Conservation (phyloP, 2,329 filamentous ascomycete genomes). For the Fusarium piperis region DNA sequence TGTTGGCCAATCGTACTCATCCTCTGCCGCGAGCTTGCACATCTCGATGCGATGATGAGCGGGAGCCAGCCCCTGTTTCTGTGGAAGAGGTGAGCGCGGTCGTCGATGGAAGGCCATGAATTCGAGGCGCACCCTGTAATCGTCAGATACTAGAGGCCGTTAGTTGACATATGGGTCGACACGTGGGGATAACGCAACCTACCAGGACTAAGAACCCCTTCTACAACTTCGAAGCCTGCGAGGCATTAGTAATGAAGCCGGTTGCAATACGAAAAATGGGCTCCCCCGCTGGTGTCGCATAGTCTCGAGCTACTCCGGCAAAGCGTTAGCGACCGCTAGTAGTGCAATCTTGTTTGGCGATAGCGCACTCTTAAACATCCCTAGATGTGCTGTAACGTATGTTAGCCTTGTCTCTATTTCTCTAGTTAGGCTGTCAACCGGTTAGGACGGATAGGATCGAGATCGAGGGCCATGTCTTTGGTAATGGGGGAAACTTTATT, state of each 20-base stretch:
- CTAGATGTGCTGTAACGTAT: constrained; percentile 66
- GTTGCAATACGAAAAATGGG: constrained; percentile 16
- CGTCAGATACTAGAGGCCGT: constrained; percentile 42
- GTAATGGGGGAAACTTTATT: constrained; percentile 73
- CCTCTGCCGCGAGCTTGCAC: constrained; percentile 83
- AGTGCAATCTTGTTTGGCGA: not conserved
- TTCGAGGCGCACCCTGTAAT: constrained; percentile 38
- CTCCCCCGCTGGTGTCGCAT: constrained; percentile 64
- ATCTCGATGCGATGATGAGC: constrained; percentile 65
- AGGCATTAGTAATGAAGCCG: not conserved
- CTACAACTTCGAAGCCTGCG: constrained; percentile 78
- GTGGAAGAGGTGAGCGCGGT: not conserved
- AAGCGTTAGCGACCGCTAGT: not conserved
- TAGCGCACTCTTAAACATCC: constrained; percentile 64
- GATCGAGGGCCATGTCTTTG: constrained; percentile 51
- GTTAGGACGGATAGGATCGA: not conserved
- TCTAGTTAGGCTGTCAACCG: not conserved
- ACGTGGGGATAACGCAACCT: constrained; percentile 25
- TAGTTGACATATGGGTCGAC: not conserved
- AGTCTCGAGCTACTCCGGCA: constrained; percentile 82
- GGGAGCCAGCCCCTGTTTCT: constrained; percentile 51
- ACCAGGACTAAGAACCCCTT: constrained; percentile 66
- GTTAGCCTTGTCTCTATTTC: not conserved
- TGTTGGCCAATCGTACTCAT: constrained; percentile 79
- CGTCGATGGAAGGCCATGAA: not conserved